Conservation (phyloP, 2,329 filamentous ascomycete genomes). For the Sordariomycetes sp. region DNA sequence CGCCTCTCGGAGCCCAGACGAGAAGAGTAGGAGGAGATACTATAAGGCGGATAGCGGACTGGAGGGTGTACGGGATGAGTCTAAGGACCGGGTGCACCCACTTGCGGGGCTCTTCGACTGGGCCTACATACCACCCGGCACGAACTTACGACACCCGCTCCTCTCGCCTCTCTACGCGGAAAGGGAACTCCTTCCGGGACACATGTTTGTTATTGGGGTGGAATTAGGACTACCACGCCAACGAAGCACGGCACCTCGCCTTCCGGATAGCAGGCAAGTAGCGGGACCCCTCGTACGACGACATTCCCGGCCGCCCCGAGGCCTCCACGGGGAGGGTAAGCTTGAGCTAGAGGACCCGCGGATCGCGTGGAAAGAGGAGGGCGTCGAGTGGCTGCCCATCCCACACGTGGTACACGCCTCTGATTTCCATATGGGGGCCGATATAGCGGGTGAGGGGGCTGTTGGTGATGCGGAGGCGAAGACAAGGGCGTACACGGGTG, state of each 20-base stretch:
- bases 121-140: conserved; percentile 17
- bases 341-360: conserved; percentile 17
- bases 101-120: conserved; percentile 17
- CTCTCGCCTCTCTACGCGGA: conserved; percentile 19
- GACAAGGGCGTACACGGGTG: conserved; percentile 14
- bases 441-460: conserved; percentile 15
- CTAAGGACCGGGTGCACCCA: conserved; percentile 7
- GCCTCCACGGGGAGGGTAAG: conserved; percentile 5
- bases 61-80: conserved; percentile 8
- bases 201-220: conserved; percentile 21
- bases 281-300: background rate
- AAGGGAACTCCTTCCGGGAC: conserved; percentile 15
- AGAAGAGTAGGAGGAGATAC: conserved; percentile 11
- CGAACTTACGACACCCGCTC: conserved; percentile 17
- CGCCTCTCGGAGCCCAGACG: conserved; percentile 13
- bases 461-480: conserved; percentile 15
- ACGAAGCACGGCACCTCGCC: conserved; percentile 10
- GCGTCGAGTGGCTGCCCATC: conserved; percentile 25
- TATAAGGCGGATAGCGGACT: conserved; percentile 12
- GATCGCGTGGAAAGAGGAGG: conserved; percentile 18
- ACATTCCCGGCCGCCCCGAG: conserved; percentile 7
- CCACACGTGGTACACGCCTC: conserved; percentile 27
- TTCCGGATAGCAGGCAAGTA: conserved; percentile 9
- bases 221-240: conserved; percentile 21
- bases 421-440: conserved; percentile 13